Conservation (phyloP, 345 rosid genomes). For the Sisymbrium irio region DNA sequence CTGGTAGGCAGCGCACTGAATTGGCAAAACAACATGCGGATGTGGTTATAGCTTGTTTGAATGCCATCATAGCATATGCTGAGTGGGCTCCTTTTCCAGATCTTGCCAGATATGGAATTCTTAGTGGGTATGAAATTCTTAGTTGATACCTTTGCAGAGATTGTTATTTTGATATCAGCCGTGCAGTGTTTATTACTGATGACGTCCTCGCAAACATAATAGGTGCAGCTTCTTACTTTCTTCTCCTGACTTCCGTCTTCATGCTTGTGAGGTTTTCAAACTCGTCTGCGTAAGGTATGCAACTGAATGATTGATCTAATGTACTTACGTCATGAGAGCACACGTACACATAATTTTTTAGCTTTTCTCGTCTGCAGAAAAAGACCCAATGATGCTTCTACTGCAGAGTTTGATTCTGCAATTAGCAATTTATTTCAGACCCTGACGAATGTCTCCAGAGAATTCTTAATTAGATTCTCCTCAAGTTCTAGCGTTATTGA, state of each 20-base stretch:
- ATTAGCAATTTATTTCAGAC: conserved; percentile 66
- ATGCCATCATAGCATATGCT: conserved; percentile 84
- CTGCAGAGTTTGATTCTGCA: conserved; percentile 73
- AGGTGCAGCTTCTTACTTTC: conserved; percentile 84
- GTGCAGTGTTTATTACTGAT: conserved; percentile 3
- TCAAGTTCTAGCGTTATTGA: conserved; percentile 47
- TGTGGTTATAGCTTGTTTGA: conserved; percentile 73
- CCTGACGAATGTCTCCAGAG: conserved; percentile 68
- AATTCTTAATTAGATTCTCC: conserved; percentile 59
- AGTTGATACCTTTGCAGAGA: background rate
- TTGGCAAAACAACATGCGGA: conserved; percentile 85
- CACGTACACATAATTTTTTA: background rate
- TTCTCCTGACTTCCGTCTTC: conserved; percentile 80
- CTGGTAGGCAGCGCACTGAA: conserved; percentile 59
- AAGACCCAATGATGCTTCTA: conserved; percentile 68
- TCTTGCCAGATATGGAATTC: conserved; percentile 78
- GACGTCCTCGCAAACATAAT: conserved; percentile 9
- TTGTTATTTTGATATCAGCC: background rate
- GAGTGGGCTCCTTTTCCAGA: conserved; percentile 94
- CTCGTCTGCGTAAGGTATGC: conserved; percentile 75
- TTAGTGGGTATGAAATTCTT: conserved; percentile 72
- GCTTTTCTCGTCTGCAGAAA: conserved; percentile 48
- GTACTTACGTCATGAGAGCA: background rate
- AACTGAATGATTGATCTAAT: conserved; percentile 5
- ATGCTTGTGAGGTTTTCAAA: conserved; percentile 91